Conservation (phyloP, 345 rosid genomes). For the Ceriops zippeliana region DNA sequence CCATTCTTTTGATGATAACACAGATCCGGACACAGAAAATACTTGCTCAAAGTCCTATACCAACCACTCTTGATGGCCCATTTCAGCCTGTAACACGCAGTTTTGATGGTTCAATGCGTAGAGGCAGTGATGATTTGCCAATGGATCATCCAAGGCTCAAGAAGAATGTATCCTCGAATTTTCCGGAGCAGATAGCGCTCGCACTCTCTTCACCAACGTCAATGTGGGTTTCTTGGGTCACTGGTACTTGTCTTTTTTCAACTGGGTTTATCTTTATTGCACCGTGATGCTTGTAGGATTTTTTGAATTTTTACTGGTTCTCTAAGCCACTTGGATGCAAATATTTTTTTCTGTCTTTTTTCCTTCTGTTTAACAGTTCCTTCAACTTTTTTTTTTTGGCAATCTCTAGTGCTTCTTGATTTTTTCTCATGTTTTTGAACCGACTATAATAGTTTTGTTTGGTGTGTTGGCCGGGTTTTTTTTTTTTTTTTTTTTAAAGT, state of each 20-base stretch:
- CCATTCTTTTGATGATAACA: constrained; percentile 17
- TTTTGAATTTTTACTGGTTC: neutral
- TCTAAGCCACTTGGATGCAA: neutral
- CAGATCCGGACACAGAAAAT: neutral
- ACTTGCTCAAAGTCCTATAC: constrained; percentile 26
- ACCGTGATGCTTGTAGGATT: neutral
- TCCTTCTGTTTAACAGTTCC: neutral
- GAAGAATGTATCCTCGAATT: constrained; percentile 47
- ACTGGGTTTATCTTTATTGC: neutral
- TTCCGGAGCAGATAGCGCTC: constrained; percentile 72
- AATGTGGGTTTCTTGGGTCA: constrained; percentile 88
- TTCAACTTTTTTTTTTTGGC: no score
- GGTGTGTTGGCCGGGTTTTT: neutral
- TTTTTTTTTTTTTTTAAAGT: neutral
- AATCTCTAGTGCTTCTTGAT: neutral
- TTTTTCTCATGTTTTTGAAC: neutral
- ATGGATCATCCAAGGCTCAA: constrained; percentile 62
- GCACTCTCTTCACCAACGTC: constrained; percentile 70
- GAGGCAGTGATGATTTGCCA: constrained; percentile 76
- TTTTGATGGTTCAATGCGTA: constrained; percentile 69
- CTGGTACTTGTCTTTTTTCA: constrained; percentile 43
- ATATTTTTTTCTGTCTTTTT: neutral
- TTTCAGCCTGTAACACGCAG: constrained; percentile 59
- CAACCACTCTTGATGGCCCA: constrained; percentile 77
- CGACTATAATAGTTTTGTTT: neutral